Percentiles rank a stretch among this genome's conserved stretches.
Evolutionary conservation across 139 green algal genomes (phyloP).

Genomic region (Raphidocelis subcapitata): DNA sequence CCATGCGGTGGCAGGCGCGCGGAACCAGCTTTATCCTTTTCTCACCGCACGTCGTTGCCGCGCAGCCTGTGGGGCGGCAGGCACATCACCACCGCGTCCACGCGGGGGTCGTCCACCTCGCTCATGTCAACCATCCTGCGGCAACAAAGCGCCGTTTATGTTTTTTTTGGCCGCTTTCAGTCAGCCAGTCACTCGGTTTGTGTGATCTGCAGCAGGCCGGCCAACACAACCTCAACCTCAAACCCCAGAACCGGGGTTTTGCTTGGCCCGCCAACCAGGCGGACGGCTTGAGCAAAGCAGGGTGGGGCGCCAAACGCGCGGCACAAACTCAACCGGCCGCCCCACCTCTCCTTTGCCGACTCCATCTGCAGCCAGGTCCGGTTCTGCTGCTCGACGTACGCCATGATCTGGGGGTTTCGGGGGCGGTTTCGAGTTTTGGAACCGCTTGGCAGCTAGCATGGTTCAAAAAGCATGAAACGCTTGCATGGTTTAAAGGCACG

Average conservation of each 20-base stretch:
- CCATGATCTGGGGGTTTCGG: not conserved
- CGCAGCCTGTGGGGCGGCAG: conserved; percentile 73
- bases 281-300: not conserved
- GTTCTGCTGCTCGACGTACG: conserved; percentile 37
- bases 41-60: conserved; percentile 62
- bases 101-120: conserved; percentile 65
- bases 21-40: not conserved
- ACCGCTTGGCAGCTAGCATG: not conserved
- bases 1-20: not conserved
- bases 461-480: not conserved
- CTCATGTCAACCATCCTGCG: not conserved
- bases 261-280: not conserved
- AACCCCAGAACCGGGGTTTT: not conserved
- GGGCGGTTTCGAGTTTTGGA: not conserved
- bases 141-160: not conserved
- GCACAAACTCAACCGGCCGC: conserved; percentile 20
- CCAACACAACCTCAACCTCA: not conserved
- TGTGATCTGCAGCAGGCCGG: not conserved
- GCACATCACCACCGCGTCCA: conserved; percentile 77
- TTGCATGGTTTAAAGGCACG: not conserved
- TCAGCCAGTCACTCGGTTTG: not conserved
- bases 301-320: not conserved
- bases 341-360: conserved; percentile 38
- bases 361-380: conserved; percentile 65
- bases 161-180: too few species aligned